Conservation (phyloP, 768 basidiomycete species). For the Suillus fuscotomentosus region DNA sequence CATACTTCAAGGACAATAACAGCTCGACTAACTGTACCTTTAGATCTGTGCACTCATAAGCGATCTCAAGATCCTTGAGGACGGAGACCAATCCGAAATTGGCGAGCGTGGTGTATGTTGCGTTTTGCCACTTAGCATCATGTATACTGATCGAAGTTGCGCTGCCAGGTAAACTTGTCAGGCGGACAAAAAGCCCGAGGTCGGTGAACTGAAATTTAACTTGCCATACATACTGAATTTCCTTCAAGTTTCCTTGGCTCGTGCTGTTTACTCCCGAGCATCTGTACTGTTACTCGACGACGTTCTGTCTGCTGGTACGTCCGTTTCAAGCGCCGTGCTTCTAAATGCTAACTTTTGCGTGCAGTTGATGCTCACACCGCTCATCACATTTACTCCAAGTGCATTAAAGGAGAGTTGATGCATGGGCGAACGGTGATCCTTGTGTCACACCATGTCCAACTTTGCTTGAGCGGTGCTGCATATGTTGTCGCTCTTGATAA, state of each 20-base stretch:
- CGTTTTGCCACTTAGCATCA: neutral
- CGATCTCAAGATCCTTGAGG: slow-evolving; percentile 81
- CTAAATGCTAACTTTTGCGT: neutral
- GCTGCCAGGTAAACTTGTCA: slow-evolving; percentile 26
- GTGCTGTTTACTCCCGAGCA: slow-evolving; percentile 89
- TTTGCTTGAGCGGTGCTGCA: slow-evolving; percentile 75
- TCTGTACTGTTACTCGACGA: slow-evolving; percentile 84
- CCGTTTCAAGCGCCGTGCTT: neutral
- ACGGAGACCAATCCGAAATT: slow-evolving; percentile 86
- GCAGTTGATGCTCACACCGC: slow-evolving; percentile 85
- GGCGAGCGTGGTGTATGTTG: slow-evolving; percentile 73
- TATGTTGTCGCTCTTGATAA: slow-evolving; percentile 82
- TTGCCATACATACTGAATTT: neutral
- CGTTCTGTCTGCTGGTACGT: slow-evolving; percentile 52
- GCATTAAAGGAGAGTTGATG: slow-evolving; percentile 77
- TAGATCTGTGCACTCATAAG: slow-evolving; percentile 56
- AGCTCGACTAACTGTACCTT: neutral
- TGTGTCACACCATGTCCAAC: slow-evolving; percentile 92
- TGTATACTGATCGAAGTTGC: neutral
- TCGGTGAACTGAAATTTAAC: slow-evolving; percentile 20
- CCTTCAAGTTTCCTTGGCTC: slow-evolving; percentile 62
- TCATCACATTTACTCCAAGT: slow-evolving; percentile 76
- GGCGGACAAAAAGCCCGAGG: slow-evolving; percentile 71
- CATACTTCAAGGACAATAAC: neutral
- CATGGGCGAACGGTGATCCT: slow-evolving; percentile 80